Evolutionary conservation across 805 yeast species (phyloP).

Genomic region (Teunomyces lycoperdinae): DNA sequence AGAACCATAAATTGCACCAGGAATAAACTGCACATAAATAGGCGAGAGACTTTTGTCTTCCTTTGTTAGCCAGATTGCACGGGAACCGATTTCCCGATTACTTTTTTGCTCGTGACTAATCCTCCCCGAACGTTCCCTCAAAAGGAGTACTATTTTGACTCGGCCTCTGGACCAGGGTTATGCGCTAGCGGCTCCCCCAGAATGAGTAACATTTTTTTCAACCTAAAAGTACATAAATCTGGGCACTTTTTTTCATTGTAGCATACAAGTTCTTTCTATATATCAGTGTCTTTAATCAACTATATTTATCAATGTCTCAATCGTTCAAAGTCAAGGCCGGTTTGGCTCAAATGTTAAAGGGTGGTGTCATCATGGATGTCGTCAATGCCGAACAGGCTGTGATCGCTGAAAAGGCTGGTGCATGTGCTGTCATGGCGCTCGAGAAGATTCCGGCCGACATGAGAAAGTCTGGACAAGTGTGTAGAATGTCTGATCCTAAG

Average conservation of each 20-base stretch:
- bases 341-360: constrained; percentile 82
- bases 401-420: constrained; percentile 81
- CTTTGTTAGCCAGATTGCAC: not conserved
- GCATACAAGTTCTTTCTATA: not conserved
- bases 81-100: not conserved
- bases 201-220: not conserved
- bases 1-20: not conserved
- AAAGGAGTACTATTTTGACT: not conserved
- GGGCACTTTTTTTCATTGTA: not conserved
- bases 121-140: not conserved
- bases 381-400: constrained; percentile 77
- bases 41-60: no score
- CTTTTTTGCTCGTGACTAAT: not conserved
- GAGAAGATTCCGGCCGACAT: constrained; percentile 85
- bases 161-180: not conserved
- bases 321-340: constrained; percentile 63
- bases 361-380: constrained; percentile 73
- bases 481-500: constrained; percentile 82
- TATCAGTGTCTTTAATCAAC: not conserved
- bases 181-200: constrained; percentile 6
- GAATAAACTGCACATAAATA: constrained; percentile 1
- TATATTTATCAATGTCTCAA: constrained; percentile 20
- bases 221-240: not conserved
- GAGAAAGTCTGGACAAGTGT: constrained; percentile 77
- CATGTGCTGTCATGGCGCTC: constrained; percentile 87